Conservation (phyloP, 805 yeast genomes). For the Tetrapisispora taiwanensis region DNA sequence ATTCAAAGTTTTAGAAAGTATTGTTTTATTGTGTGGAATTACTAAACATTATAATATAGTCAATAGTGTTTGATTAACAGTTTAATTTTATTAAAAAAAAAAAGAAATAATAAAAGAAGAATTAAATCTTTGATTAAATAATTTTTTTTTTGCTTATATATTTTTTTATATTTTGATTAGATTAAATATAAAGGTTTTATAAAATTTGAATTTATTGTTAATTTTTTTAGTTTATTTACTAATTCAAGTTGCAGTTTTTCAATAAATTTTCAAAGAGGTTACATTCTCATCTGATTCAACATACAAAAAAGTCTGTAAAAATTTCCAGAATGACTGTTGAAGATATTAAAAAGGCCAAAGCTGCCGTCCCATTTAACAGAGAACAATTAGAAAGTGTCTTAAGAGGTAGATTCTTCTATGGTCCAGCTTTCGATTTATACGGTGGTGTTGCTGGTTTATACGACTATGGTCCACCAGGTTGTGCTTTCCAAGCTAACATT, state of each 20-base stretch:
- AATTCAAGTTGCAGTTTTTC: slow-evolving; percentile 16
- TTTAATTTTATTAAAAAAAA: background rate
- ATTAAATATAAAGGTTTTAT: too few relatives aligned
- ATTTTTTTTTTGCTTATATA: background rate
- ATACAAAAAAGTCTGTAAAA: slow-evolving; percentile 18
- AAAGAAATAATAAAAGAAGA: too few relatives aligned
- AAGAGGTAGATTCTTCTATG: slow-evolving; percentile 92
- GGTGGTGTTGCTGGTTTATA: slow-evolving; percentile 98
- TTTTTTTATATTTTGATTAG: background rate
- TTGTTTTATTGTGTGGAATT: too few relatives aligned
- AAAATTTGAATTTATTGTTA: background rate
- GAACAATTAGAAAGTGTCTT: slow-evolving; percentile 83
- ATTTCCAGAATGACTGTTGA: slow-evolving; percentile 27
- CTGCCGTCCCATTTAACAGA: slow-evolving; percentile 50
- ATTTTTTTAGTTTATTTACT: background rate
- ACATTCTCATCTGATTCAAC: slow-evolving; percentile 15
- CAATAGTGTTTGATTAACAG: background rate
- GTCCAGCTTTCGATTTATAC: slow-evolving; percentile 94
- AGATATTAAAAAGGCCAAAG: slow-evolving; percentile 24
- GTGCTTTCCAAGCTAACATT: slow-evolving; percentile 93
- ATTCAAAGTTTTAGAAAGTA: too few relatives aligned
- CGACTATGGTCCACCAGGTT: slow-evolving; percentile 99
- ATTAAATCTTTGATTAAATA: too few relatives aligned
- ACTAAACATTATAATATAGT: background rate
- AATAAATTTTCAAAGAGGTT: slow-evolving; percentile 17